phyloP scores from a whole-genome alignment of 2,329 filamentous ascomycete species.

The Colletotrichum sp. region DNA sequence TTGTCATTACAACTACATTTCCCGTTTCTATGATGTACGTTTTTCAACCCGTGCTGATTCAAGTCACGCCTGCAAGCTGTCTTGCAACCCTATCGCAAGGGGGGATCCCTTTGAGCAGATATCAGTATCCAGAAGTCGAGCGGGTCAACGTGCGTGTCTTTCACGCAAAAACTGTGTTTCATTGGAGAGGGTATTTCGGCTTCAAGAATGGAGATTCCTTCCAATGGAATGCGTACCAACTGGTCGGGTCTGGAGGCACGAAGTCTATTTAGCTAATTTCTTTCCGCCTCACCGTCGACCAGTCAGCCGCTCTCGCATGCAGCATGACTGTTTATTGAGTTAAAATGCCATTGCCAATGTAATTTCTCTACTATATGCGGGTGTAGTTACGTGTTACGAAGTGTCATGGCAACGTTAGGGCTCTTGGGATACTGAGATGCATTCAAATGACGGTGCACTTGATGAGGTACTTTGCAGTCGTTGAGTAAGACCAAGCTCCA shows the following conservation, averaged over 20 bases:
- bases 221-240: not conserved
- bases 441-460: too few species aligned
- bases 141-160: not conserved
- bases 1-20: too few species aligned
- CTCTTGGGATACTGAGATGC: not conserved
- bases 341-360: too few species aligned
- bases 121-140: not conserved
- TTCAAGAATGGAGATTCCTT: not conserved
- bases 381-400: too few species aligned
- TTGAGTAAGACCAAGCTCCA: not conserved
- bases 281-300: not conserved
- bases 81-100: not conserved
- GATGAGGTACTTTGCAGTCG: not conserved
- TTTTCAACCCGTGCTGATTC: too few species aligned
- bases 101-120: not conserved
- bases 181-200: too few species aligned
- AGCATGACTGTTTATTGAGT: not conserved
- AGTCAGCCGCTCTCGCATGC: not conserved
- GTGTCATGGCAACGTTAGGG: fast-evolving
- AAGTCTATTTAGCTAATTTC: fast-evolving
- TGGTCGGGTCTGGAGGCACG: not conserved
- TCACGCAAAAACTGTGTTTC: fast-evolving
- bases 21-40: too few species aligned
- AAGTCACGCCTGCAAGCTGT: too few species aligned
- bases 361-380: too few species aligned